Base-by-base conservation (phyloP, 306 rosid species). In the Cucumis hystrix region DNA sequence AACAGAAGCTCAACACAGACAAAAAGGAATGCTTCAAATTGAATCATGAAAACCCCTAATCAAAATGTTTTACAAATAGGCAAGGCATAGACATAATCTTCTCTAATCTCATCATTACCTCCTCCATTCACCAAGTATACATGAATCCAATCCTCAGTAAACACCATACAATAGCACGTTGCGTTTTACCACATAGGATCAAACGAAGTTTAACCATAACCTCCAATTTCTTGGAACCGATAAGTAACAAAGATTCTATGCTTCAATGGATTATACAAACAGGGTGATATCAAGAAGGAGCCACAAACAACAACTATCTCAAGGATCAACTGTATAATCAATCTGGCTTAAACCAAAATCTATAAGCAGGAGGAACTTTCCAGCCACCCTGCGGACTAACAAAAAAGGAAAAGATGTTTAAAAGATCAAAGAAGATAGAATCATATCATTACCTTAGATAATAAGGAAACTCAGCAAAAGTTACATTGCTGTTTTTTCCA, bases 381-480 rank as follows among this genome's bases (percentile, higher is more conserved):
- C 61, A 72, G 60, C 45, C 60, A 51, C 14, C 58, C 40, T 70
- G 33, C 6, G n/a, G 41, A 71, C 58, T 49, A 45, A 25, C 57
- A 49, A 52, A 45, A 33, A 52, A 49, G 25, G 30, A 13, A 70
- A 47, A 70, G 4, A 70, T 14, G 76, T 70, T 69, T 7, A 45
- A 23, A 56, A 20, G 55, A 55, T 71, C 13, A 71, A 7, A 25
- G 43, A 12, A 72, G 33, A 30, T 14, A 40, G 54, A 20, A 67
- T 40, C 47, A 21, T 16, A 37, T 16, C 60, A 83, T 84, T 81
- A 92, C 98, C 98, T 88, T 65, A 95, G 83, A 80, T 84, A 92
- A 84, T 95, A 89, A 83, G 98, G 96, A 77, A 95, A 92, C 43
- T 95, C 86, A 3, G 90, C 88, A 68, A 92, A 90, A 21, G 92